phyloP scores from a whole-genome alignment of 2,329 filamentous ascomycete genomes.

The Volutella citrinella region DNA sequence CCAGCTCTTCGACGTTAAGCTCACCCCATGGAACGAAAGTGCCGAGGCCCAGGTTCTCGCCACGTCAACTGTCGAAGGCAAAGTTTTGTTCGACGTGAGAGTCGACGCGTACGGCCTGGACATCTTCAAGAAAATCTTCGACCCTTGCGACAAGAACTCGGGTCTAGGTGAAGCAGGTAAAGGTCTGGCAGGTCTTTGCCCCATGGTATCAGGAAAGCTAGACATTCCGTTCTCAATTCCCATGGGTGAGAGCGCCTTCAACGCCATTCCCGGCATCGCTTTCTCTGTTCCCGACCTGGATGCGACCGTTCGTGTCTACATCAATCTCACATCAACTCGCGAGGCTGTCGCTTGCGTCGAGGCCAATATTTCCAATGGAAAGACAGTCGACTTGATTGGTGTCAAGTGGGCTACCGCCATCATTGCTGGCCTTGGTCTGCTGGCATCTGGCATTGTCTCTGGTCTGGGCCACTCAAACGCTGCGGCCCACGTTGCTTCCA shows the following conservation, averaged over 20 bases:
- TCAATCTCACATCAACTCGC: conserved; percentile 64
- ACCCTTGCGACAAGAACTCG: conserved; percentile 75
- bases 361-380: conserved; percentile 82
- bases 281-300: conserved; percentile 91
- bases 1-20: conserved; percentile 81
- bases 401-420: conserved; percentile 89
- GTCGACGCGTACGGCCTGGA: conserved; percentile 81
- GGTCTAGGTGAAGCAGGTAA: too few relatives aligned
- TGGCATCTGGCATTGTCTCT: conserved; percentile 84
- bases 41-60: conserved; percentile 74
- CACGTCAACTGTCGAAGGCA: conserved; percentile 77
- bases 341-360: conserved; percentile 80
- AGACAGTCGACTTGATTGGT: conserved; percentile 84
- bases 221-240: conserved; percentile 68
- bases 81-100: conserved; percentile 72
- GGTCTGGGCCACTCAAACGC: conserved; percentile 91
- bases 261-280: conserved; percentile 74
- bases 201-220: conserved; percentile 84
- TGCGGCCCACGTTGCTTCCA: conserved; percentile 89
- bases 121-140: conserved; percentile 62
- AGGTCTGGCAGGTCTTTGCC: conserved; percentile 76
- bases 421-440: conserved; percentile 78
- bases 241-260: conserved; percentile 55
- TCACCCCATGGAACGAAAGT: conserved; percentile 71
- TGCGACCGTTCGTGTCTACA: conserved; percentile 76